Evolutionary conservation across 345 rosid genomes (phyloP), one percentile per base, ranked within the genome.

Genomic region (Ceriops tagal): DNA sequence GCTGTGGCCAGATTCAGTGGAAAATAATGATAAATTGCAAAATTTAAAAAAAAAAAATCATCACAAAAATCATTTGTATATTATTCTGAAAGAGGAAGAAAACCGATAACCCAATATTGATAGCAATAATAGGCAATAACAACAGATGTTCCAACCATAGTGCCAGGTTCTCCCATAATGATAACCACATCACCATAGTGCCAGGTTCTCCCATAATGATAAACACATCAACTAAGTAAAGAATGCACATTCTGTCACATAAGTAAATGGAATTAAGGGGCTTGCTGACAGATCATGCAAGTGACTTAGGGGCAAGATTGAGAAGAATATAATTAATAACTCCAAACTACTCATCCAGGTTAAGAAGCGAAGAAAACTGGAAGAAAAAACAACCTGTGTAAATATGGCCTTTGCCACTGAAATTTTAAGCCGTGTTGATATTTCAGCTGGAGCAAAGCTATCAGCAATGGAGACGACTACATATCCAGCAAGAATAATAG

Each of bases 401-500:
- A 95, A 92, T 70, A 95, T 86, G 62, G 93, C 99, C 81, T 85
- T 87, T 3, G 99, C 91, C 72, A 82, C 69, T 58, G 99, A 90
- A 74, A 95, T 88, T 81, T 70, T 86, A 71, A 95, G 96, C 80
- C 99, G 84, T 10, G 89, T 87, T 67, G 97, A 83, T 80, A 95
- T 92, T 78, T 95, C 99, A 68, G 47, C 39, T 1, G 97, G 71
- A 63, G 96, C 93, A 76, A 95, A 95, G 79, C 97, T 95, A 78
- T 95, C 99, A 20, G 99, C 99, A 66, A 95, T 92, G 6, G 99
- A 95, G 37, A 95, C 99, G 83, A 95, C 96, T 5, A 84, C 77
- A 74, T 84, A 83, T 67, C 99, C 97, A 20, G 97, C 85, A 75
- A 95, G 81, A 69, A 92, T 88, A 77, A 92, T 85, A 32, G 99